Base-by-base conservation (phyloP, 1,139 yeast genomes). In the Kazachstania sp. region DNA sequence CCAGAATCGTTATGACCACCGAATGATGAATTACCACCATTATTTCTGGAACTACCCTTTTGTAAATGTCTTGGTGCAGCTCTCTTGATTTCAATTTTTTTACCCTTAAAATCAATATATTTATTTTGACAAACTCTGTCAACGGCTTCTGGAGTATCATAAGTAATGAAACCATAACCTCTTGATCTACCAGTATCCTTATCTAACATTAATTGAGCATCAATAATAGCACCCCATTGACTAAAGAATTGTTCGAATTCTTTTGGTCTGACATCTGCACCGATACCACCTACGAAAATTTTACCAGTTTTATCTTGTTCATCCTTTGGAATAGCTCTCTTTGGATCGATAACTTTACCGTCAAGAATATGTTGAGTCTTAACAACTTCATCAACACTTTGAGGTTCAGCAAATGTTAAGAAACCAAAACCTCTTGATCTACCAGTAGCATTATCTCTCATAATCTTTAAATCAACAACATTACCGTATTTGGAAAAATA, bases 271-370 rank as follows among this genome's bases (percentile, higher is more conserved):
- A 92, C 97, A 67, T 88, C 94, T 34, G 95, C 88, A 49, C 95
- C 95, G 54, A 92, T 87, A 56, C 99, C 99, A 55, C 99, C 99
- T 43, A 92, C 97, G 64, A 92, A 92, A 56, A 92, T 92, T 71
- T 92, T 92, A 59, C 97, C 97, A 13, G 96, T 90, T 65, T 86
- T 86, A 65, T 90, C 97, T 68, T 92, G 99, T 66, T 92, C 98
- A 64, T 92, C 98, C 66, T 90, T 84, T 39, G 98, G 97, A 60
- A 92, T 92, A 19, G 99, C 97, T 60, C 98, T 78, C 67, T 92
- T 92, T 39, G 99, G 98, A 64, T 92, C 99, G 64, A 92, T 94
- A 53, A 92, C 85, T 66, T 94, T 92, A 53, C 98, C 98, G 63
- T 92, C 99, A 51, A 92, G 72, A 46, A 86, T 79, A 66, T 92